phyloP scores from a whole-genome alignment of 805 yeast species.

The Ogataea zsoltii region DNA sequence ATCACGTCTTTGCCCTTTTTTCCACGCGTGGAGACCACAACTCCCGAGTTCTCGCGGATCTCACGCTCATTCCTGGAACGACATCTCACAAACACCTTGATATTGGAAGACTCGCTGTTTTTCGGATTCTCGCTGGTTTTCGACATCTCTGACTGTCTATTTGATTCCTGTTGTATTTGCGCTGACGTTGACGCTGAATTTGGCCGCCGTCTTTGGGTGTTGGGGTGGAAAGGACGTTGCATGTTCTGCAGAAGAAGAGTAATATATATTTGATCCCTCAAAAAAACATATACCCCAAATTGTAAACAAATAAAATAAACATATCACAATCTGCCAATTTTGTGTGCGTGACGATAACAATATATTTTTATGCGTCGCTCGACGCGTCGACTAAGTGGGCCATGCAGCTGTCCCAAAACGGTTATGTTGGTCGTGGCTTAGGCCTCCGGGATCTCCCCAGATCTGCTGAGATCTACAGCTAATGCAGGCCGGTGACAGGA shows the following conservation, averaged over 20 bases:
- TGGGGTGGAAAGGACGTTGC: no score
- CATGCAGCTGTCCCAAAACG: neutral
- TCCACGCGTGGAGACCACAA: conserved; percentile 55
- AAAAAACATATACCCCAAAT: no score
- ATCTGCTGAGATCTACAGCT: neutral
- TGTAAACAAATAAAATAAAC: conserved; percentile 6
- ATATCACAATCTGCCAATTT: neutral
- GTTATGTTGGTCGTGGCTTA: neutral
- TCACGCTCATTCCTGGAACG: conserved; percentile 63
- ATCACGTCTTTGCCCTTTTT: conserved; percentile 49
- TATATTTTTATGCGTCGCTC: neutral
- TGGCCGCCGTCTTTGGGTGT: neutral
- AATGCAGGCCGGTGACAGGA: neutral
- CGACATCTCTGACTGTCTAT: no score
- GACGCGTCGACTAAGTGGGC: neutral
- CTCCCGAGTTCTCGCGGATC: conserved; percentile 56
- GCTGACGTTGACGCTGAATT: neutral
- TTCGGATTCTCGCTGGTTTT: neutral
- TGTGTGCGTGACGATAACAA: neutral
- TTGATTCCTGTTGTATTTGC: no score
- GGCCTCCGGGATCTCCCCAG: neutral
- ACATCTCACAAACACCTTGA: conserved; percentile 64
- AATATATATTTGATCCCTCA: conserved; percentile 1
- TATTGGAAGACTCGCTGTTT: conserved; percentile 40
- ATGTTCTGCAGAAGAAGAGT: neutral